phyloP scores from a whole-genome alignment of 768 basidiomycete genomes.

The Lactifluus piperatus region DNA sequence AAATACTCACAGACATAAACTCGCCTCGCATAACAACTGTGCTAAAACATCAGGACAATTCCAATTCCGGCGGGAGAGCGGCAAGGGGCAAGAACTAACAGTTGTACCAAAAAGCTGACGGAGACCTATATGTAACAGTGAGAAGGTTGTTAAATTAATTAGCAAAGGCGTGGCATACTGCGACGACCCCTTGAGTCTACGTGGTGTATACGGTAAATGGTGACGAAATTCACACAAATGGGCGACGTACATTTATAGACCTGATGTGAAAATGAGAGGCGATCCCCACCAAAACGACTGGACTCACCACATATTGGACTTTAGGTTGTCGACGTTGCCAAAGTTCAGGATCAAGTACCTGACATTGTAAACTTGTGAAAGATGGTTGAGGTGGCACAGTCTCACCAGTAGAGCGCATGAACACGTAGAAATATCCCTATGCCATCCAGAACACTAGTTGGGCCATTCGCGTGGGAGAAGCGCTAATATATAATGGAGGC shows the following conservation, averaged over 20 bases:
- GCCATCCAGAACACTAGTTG: conserved; percentile 34
- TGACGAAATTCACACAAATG: conserved; percentile 19
- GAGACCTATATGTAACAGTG: not conserved
- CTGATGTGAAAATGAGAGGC: conserved; percentile 1
- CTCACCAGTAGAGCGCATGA: conserved; percentile 39
- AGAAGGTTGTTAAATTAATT: too few relatives aligned
- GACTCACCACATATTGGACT: conserved; percentile 35
- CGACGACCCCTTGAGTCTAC: not conserved
- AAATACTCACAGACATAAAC: not conserved
- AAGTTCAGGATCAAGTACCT: conserved; percentile 44
- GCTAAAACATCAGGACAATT: not conserved
- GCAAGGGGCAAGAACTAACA: not conserved
- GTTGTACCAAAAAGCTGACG: not conserved
- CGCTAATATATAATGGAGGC: too few relatives aligned
- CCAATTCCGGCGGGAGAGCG: not conserved
- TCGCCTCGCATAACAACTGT: conserved; percentile 2
- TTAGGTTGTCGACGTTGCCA: conserved; percentile 30
- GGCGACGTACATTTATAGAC: conserved; percentile 21
- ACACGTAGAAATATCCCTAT: conserved; percentile 36
- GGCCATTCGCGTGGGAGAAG: not conserved
- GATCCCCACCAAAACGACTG: not conserved
- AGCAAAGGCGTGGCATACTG: not conserved
- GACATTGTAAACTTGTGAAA: not conserved
- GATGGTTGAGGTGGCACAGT: not conserved
- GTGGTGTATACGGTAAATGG: not conserved